Evolutionary conservation across 129 eudicot species (phyloP).

Genomic region (Apium graveolens): DNA sequence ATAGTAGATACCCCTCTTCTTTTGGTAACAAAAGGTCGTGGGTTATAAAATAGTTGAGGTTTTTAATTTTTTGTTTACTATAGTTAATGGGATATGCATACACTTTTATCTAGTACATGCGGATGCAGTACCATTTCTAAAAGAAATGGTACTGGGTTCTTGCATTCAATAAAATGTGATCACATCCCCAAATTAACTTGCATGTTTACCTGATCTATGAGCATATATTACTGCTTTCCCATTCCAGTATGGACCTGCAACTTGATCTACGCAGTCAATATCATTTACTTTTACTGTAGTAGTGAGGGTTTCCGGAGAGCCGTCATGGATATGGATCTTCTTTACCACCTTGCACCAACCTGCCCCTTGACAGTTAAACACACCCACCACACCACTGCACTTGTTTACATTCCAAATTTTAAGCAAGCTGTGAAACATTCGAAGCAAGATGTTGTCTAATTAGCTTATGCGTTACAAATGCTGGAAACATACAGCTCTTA

Average conservation of each 20-base stretch:
- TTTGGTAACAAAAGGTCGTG: background rate
- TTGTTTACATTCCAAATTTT: slow-evolving; percentile 88
- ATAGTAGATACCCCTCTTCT: background rate
- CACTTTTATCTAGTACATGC: background rate
- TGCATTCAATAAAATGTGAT: background rate
- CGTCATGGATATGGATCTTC: slow-evolving; percentile 69
- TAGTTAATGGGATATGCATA: background rate
- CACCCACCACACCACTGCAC: slow-evolving; percentile 82
- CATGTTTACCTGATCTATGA: slow-evolving; percentile 47
- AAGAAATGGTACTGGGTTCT: too few species aligned
- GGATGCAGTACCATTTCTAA: background rate
- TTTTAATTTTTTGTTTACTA: too few species aligned
- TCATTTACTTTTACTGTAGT: slow-evolving; percentile 58
- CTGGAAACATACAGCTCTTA: background rate
- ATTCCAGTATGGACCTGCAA: slow-evolving; percentile 64
- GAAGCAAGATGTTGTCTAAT: background rate
- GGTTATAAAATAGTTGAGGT: too few species aligned
- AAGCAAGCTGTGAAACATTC: slow-evolving; percentile 49
- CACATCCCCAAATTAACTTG: background rate
- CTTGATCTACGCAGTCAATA: slow-evolving; percentile 51
- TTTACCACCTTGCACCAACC: slow-evolving; percentile 82
- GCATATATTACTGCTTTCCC: slow-evolving; percentile 64
- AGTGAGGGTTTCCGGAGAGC: slow-evolving; percentile 70
- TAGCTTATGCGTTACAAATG: background rate
- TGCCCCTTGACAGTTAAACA: slow-evolving; percentile 94